Evolutionary conservation across 2,329 filamentous ascomycete species (phyloP).

Genomic region (Zelopaecilomyces penicillatus): DNA sequence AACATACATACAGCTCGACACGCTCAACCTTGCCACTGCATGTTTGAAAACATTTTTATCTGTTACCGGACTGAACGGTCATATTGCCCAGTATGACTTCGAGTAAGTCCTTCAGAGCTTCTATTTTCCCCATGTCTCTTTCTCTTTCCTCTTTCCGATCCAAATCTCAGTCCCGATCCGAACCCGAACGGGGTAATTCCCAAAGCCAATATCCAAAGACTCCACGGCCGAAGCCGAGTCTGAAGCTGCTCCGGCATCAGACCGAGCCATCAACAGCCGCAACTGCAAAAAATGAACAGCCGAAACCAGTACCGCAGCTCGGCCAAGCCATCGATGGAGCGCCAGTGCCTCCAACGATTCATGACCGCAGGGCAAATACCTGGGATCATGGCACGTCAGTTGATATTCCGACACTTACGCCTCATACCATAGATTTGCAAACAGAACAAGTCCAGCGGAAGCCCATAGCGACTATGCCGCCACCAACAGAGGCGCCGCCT

Average conservation of each 20-base stretch:
- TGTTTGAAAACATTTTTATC: conserved; percentile 12
- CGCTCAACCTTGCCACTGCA: conserved; percentile 12
- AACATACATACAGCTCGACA: conserved; percentile 6
- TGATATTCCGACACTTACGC: conserved; percentile 30
- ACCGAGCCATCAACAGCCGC: conserved; percentile 7
- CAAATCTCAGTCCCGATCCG: conserved; percentile 16
- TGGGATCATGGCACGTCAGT: conserved; percentile 30
- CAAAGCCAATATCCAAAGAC: conserved; percentile 13
- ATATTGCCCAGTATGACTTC: conserved; percentile 35
- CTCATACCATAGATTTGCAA: conserved; percentile 21
- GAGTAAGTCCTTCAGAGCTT: conserved; percentile 35
- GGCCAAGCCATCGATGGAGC: conserved; percentile 9
- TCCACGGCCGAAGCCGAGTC: conserved; percentile 16
- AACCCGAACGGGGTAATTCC: not conserved
- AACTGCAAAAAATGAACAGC: conserved; percentile 4
- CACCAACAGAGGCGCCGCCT: conserved; percentile 15
- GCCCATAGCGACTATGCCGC: conserved; percentile 10
- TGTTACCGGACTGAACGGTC: conserved; percentile 17
- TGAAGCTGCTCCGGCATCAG: conserved; percentile 7
- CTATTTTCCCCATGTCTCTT: conserved; percentile 29
- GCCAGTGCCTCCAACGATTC: conserved; percentile 14
- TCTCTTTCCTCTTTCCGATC: conserved; percentile 23
- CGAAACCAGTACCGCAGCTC: not conserved
- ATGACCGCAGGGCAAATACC: conserved; percentile 24
- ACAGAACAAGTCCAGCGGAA: conserved; percentile 17